Conservation (phyloP, 208 protist species). For the Leptomonas seymouri region DNA sequence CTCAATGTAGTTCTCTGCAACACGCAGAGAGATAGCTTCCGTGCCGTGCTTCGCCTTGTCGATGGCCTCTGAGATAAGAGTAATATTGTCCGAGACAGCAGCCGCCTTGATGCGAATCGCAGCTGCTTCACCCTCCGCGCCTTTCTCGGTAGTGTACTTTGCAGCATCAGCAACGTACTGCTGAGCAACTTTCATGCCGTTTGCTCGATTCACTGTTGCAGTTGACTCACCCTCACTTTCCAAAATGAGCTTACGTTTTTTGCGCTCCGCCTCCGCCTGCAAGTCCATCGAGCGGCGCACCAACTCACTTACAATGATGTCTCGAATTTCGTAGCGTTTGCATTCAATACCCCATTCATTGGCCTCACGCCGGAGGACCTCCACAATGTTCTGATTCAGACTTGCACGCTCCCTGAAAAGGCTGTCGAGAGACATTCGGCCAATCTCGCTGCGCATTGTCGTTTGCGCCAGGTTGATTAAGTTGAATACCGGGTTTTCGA, state of each 20-base stretch:
- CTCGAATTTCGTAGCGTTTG: conserved; percentile 96
- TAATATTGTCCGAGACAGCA: conserved; percentile 74
- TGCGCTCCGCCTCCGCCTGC: conserved; percentile 95
- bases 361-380: conserved; percentile 89
- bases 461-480: conserved; percentile 96
- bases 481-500: conserved; percentile 96
- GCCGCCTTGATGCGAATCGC: conserved; percentile 62
- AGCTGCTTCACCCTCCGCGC: conserved; percentile 27
- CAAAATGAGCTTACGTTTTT: conserved; percentile 95
- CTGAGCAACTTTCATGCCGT: conserved; percentile 85
- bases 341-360: conserved; percentile 96
- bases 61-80: conserved; percentile 52
- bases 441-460: conserved; percentile 97
- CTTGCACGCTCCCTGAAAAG: conserved; percentile 93
- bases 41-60: conserved; percentile 42
- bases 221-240: conserved; percentile 93
- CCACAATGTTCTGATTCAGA: conserved; percentile 94
- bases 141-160: conserved; percentile 66
- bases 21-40: conserved; percentile 82
- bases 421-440: conserved; percentile 94
- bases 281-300: conserved; percentile 97
- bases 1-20: conserved; percentile 94
- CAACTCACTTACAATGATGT: conserved; percentile 94
- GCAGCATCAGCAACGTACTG: conserved; percentile 90
- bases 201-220: conserved; percentile 90